A percentile compares a stretch with the other conserved stretches of the same genome.
These are phyloP conservation scores for Yamadazyma olivae DNA, from an alignment of 805 yeast species.

Conservation along the genomic window DNA sequence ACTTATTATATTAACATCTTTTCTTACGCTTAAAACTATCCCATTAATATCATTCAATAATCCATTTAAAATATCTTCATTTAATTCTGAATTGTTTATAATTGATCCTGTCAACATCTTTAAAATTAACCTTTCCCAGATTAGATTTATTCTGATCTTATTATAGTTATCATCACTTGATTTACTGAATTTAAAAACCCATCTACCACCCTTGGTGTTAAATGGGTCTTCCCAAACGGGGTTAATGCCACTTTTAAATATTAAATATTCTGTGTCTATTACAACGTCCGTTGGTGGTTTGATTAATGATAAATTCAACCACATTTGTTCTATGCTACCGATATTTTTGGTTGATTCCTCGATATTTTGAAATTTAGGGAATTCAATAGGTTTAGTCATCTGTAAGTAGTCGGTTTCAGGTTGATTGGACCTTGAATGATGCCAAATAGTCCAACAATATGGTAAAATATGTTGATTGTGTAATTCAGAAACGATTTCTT, in stretches of 20 bases:
- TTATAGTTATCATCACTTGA: slow-evolving; percentile 14
- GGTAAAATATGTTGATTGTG: slow-evolving; percentile 38
- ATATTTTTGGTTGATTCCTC: slow-evolving; percentile 21
- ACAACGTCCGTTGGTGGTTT: slow-evolving; percentile 37
- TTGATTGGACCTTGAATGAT: slow-evolving; percentile 35
- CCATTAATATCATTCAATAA: slow-evolving; percentile 55
- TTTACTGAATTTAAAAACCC: slow-evolving; percentile 52
- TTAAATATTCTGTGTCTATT: slow-evolving; percentile 50
- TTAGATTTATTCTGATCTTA: slow-evolving; percentile 35
- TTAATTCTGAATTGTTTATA: slow-evolving; percentile 30
- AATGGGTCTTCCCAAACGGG: slow-evolving; percentile 71
- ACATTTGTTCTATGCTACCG: slow-evolving; percentile 52
- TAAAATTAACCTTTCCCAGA: slow-evolving; percentile 57
- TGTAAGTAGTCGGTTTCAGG: slow-evolving; percentile 33
- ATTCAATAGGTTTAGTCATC: slow-evolving; percentile 42
- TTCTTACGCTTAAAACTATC: slow-evolving; percentile 54
- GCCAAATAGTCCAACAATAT: slow-evolving; percentile 51
- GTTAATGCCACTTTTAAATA: slow-evolving; percentile 57
- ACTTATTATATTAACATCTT: slow-evolving; percentile 56
- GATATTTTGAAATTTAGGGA: slow-evolving; percentile 23
- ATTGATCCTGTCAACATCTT: slow-evolving; percentile 50
- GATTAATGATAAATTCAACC: slow-evolving; percentile 41
- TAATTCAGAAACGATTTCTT: slow-evolving; percentile 21
- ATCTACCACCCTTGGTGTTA: slow-evolving; percentile 59
- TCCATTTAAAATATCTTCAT: slow-evolving; percentile 34